Evolutionary conservation across 305 asterid species (phyloP).

Genomic region (Solanum hybrid): DNA sequence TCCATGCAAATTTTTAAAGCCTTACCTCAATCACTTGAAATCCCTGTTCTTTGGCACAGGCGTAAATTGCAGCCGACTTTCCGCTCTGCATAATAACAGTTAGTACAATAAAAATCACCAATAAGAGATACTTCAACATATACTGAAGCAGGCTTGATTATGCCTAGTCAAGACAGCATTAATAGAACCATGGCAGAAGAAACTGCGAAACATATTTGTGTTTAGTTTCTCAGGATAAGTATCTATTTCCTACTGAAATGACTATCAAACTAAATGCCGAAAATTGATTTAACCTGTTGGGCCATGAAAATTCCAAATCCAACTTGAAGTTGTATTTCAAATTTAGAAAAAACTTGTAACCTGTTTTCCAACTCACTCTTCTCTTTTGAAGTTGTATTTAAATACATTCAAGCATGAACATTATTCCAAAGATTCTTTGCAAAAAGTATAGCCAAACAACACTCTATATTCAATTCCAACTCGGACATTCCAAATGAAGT

Average conservation of each 20-base stretch:
- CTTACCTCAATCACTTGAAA: slow-evolving; percentile 95
- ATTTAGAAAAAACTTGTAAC: background rate
- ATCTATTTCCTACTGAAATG: background rate
- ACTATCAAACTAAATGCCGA: background rate
- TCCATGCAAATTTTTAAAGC: background rate
- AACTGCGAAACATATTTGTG: background rate
- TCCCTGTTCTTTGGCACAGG: slow-evolving; percentile 95
- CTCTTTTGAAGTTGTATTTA: background rate
- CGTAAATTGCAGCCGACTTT: slow-evolving; percentile 95
- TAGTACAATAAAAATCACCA: background rate
- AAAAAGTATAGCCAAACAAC: background rate
- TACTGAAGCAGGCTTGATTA: background rate
- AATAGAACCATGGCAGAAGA: background rate
- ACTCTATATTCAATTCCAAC: background rate
- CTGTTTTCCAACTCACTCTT: background rate
- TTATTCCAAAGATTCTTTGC: background rate
- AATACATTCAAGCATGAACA: background rate
- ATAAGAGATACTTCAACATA: background rate
- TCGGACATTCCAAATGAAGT: background rate
- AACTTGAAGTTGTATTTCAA: background rate
- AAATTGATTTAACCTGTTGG: background rate
- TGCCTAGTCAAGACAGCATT: background rate
- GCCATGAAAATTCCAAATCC: background rate
- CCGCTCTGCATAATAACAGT: slow-evolving; percentile 58
- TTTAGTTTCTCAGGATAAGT: background rate